Conservation (phyloP, 805 yeast species). For the Cyberlindnera veronae region DNA sequence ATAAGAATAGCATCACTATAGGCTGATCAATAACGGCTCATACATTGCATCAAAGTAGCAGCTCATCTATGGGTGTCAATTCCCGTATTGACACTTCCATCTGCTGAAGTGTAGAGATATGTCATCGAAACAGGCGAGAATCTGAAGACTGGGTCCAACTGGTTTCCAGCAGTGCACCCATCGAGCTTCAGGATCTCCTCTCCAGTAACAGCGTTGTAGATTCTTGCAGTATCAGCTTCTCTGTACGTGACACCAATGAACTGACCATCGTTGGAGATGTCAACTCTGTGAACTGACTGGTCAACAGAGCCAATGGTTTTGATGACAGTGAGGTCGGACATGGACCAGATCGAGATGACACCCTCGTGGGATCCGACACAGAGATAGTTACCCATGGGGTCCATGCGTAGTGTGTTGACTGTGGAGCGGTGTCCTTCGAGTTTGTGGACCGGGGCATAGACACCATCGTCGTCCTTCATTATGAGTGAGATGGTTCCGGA, state of each 20-base stretch:
- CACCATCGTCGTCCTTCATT: conserved; percentile 10
- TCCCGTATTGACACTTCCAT: too few relatives aligned
- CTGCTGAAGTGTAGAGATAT: conserved; percentile 28
- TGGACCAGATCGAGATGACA: conserved; percentile 47
- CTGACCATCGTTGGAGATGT: conserved; percentile 43
- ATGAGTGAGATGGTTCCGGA: conserved; percentile 40
- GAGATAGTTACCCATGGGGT: conserved; percentile 49
- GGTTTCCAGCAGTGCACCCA: conserved; percentile 18
- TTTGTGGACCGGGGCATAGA: conserved; percentile 13
- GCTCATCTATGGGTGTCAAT: too few relatives aligned
- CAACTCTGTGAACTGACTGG: conserved; percentile 40
- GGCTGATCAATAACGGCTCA: too few relatives aligned
- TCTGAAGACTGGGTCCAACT: conserved; percentile 26
- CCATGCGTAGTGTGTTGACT: conserved; percentile 43
- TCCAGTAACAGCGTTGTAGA: conserved; percentile 34
- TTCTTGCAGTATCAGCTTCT: conserved; percentile 35
- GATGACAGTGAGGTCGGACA: conserved; percentile 36
- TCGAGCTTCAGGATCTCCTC: conserved; percentile 20
- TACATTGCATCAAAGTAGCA: too few relatives aligned
- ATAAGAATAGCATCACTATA: neutral
- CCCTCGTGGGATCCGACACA: conserved; percentile 59
- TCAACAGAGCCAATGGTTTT: conserved; percentile 39
- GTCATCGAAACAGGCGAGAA: conserved; percentile 32
- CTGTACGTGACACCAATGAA: conserved; percentile 44
- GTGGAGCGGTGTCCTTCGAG: conserved; percentile 50